Conservation (phyloP, 306 rosid genomes). For the Vicia villosa region DNA sequence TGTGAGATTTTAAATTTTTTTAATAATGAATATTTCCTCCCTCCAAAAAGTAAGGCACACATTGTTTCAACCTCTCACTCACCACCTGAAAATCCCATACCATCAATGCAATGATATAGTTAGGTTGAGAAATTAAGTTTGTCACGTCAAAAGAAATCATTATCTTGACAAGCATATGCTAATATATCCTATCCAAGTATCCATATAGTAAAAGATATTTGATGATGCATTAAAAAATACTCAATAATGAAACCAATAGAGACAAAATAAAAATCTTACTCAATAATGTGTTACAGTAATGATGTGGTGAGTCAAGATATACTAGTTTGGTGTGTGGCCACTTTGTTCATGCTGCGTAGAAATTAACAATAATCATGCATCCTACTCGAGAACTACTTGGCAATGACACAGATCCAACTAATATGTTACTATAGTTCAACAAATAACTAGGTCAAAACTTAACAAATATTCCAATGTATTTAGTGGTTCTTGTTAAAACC, state of each 20-base stretch:
- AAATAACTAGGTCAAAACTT: slow-evolving; percentile 22
- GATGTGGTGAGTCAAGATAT: background rate
- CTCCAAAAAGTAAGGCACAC: background rate
- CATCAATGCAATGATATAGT: too few species aligned
- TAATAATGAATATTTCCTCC: too few species aligned
- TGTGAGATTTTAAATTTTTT: too few species aligned
- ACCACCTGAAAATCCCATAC: too few species aligned
- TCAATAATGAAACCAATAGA: background rate
- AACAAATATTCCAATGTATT: background rate
- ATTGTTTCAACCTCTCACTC: background rate
- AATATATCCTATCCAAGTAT: background rate
- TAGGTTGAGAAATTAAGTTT: background rate
- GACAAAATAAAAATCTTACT: slow-evolving; percentile 17
- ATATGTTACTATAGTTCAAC: slow-evolving; percentile 4
- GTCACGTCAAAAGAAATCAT: background rate
- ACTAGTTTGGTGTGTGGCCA: slow-evolving; percentile 30
- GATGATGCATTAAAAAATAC: background rate
- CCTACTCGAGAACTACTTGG: slow-evolving; percentile 49
- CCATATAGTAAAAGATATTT: background rate
- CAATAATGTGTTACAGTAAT: background rate
- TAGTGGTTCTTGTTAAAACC: slow-evolving; percentile 16
- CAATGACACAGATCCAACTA: slow-evolving; percentile 52
- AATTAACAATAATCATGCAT: slow-evolving; percentile 27
- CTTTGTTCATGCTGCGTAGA: slow-evolving; percentile 28
- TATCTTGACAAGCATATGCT: background rate